Percentiles rank a stretch among this genome's conserved stretches.
Evolutionary conservation across 2,329 filamentous ascomycete genomes (phyloP).

Genomic region (Exophiala sp.): DNA sequence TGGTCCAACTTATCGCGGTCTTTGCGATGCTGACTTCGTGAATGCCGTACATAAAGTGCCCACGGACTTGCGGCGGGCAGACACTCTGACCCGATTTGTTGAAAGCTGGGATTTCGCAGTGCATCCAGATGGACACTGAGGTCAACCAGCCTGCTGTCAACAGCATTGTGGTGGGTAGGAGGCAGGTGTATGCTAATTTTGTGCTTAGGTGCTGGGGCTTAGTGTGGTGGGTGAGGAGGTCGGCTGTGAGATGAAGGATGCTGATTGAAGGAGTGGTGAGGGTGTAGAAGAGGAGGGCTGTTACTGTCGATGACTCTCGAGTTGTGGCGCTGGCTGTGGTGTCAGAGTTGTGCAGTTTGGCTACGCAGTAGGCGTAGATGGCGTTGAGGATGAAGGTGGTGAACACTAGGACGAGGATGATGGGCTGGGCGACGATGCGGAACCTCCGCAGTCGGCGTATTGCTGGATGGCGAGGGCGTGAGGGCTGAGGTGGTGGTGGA

Average conservation of each 20-base stretch:
- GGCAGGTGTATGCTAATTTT: constrained; percentile 29
- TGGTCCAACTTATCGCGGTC: constrained; percentile 18
- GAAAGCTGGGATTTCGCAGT: constrained; percentile 25
- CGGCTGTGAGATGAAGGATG: constrained; percentile 18
- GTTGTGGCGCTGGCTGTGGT: constrained; percentile 7
- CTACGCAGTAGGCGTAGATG: constrained; percentile 28
- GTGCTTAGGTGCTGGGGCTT: constrained; percentile 4
- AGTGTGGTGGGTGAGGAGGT: constrained; percentile 23
- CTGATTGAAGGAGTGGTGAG: constrained; percentile 16
- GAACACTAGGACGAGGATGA: constrained; percentile 23
- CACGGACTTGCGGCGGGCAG: constrained; percentile 46
- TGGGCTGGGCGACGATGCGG: constrained; percentile 19
- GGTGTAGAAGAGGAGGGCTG: constrained; percentile 26
- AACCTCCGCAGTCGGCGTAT: constrained; percentile 17
- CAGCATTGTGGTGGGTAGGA: constrained; percentile 17
- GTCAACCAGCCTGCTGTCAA: constrained; percentile 21
- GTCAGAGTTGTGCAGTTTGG: constrained; percentile 23
- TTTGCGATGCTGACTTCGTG: constrained; percentile 26
- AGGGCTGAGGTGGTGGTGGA: neutral
- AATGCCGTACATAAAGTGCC: constrained; percentile 35
- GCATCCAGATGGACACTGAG: constrained; percentile 23
- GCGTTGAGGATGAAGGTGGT: constrained; percentile 23
- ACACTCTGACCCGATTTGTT: constrained; percentile 45
- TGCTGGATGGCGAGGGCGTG: constrained; percentile 7
- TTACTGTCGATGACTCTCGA: neutral